These are phyloP conservation scores for Aspergillus pseudoglaucus DNA, from an alignment of 2,329 filamentous ascomycete species.

Conservation along the genomic window DNA sequence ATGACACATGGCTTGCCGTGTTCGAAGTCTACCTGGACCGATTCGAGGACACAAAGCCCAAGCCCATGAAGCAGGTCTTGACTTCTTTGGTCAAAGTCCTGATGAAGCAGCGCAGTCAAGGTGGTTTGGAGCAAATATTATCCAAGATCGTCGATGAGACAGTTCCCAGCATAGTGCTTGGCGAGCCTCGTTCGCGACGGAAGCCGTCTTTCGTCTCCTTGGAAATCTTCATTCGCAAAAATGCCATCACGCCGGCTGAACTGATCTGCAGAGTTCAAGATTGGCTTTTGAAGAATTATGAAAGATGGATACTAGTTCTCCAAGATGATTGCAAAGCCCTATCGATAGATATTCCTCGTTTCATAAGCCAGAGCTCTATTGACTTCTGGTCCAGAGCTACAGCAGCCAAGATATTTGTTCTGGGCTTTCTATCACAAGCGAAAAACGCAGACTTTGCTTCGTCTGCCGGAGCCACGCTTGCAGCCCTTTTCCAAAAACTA, in stretches of 20 bases:
- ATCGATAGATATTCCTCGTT: conserved; percentile 16
- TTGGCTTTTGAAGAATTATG: conserved; percentile 29
- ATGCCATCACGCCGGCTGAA: conserved; percentile 25
- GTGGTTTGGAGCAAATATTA: conserved; percentile 14
- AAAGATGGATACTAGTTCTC: conserved; percentile 26
- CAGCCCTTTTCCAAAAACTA: conserved; percentile 24
- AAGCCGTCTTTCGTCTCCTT: conserved; percentile 32
- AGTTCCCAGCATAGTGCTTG: conserved; percentile 32
- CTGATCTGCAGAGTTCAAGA: conserved; percentile 22
- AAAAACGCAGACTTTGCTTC: conserved; percentile 24
- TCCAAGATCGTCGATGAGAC: conserved; percentile 19
- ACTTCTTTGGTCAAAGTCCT: conserved; percentile 32
- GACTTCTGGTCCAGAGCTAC: conserved; percentile 10
- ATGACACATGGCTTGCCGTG: conserved; percentile 33
- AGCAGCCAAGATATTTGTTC: conserved; percentile 25
- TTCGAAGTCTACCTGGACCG: conserved; percentile 36
- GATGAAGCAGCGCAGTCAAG: conserved; percentile 20
- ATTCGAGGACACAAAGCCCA: conserved; percentile 39
- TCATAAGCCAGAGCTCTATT: conserved; percentile 11
- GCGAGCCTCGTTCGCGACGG: conserved; percentile 32
- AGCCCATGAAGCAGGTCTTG: conserved; percentile 41
- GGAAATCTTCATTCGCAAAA: conserved; percentile 34
- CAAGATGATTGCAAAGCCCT: conserved; percentile 27
- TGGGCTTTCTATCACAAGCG: conserved; percentile 27
- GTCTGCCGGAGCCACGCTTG: conserved; percentile 22